Evolutionary conservation across 345 rosid genomes (phyloP), one percentile per base, ranked within the genome.

Genomic region (Eutrema japonicum): DNA sequence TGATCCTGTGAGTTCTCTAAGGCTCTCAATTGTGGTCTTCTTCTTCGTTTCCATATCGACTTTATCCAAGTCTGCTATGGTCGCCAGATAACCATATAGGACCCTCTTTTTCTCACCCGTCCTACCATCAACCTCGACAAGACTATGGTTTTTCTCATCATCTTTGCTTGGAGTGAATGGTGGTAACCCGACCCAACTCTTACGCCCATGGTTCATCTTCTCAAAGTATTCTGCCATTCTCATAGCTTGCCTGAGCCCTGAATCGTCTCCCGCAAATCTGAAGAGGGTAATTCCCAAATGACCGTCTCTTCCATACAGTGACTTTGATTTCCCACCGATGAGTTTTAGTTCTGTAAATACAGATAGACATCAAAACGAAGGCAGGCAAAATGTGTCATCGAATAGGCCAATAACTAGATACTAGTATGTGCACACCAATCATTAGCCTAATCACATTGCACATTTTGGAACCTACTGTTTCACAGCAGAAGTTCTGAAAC

Each of bases 221-320:
- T 90, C 94, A 68, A 90, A 96, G 81, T 83, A 81, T 51, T 92
- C 93, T 6, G 89, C 87, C 81, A 96, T 77, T 72, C 75, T 81
- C 65, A 83, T n/a, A 40, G 98, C 99, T 73, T 90, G 93, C 70
- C 78, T 84, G 77, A 96, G 79, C 71, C 99, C 96, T 16, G 83
- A 78, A 47, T 79, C 85, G 57, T 90, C 89, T 54, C 89, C 87
- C 22, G 76, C 59, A 83, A 89, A 96, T 87, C 81, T 90, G 40
- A 87, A 77, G 61, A 87, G 83, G 18, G 96, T 89, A 46, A 86
- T 76, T 63, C 98, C 99, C 60, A 83, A 79, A 84, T 90, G 99
- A 75, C 99, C 99, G 2, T 92, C 99, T 84, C 93, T 90, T 56
- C 87, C 96, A 75, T 92, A 96, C 59, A 96, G 72, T 59, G 97